A percentile compares a stretch with the other conserved stretches of the same genome.
Conservation (phyloP, 1,284 basidiomycete genomes). For the Puccinia horiana region DNA sequence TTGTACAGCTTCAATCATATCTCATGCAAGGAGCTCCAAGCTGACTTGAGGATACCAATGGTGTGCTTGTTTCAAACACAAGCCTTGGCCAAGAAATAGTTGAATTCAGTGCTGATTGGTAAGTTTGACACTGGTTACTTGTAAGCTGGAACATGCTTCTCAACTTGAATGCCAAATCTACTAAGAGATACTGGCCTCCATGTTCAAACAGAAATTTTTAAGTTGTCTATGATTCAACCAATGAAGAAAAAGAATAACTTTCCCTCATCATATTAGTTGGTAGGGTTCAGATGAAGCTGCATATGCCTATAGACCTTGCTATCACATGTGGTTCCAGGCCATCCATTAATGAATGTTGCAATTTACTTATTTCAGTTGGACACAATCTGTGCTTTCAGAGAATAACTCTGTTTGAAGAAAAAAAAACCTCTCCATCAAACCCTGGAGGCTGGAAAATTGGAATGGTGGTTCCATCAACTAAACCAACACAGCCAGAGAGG, state of each 20-base stretch:
- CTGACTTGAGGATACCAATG: conserved; percentile 18
- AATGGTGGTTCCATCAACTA: neutral
- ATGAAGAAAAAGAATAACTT: neutral
- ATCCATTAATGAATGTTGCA: neutral
- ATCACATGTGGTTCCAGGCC: conserved; percentile 4
- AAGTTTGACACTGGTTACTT: conserved; percentile 3
- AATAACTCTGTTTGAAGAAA: conserved; percentile 13
- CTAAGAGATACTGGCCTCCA: conserved; percentile 16
- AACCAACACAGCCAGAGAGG: conserved; percentile 2
- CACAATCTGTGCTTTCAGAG: conserved; percentile 16
- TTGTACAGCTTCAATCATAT: neutral
- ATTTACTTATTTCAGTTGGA: conserved; percentile 20
- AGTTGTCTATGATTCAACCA: neutral
- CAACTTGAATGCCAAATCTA: neutral
- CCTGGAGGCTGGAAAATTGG: neutral
- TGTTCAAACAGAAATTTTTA: neutral
- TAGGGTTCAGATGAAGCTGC: neutral
- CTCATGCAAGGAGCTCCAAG: neutral
- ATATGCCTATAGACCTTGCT: neutral
- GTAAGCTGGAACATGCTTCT: neutral
- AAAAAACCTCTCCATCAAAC: conserved; percentile 12
- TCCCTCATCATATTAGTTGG: neutral
- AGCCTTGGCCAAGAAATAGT: conserved; percentile 7
- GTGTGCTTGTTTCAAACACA: conserved; percentile 19
- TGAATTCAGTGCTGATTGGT: neutral